These are phyloP conservation scores for Sclerotinia trifoliorum DNA, from an alignment of 2,329 filamentous ascomycete genomes.

Conservation along the genomic window DNA sequence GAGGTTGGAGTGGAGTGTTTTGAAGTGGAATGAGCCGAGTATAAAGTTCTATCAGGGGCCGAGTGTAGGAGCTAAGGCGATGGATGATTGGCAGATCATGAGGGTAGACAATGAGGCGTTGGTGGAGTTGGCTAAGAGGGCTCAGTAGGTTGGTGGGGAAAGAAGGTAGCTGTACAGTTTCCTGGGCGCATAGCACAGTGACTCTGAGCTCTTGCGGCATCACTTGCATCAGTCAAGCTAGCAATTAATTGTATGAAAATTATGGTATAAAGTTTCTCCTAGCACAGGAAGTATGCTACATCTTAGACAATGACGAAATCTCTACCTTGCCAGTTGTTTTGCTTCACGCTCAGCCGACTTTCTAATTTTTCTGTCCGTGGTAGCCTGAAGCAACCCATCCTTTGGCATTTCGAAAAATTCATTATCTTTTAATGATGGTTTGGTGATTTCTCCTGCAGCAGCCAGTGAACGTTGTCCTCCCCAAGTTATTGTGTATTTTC, in stretches of 20 bases:
- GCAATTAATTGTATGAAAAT: not conserved
- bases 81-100: conserved; percentile 74
- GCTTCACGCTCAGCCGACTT: not conserved
- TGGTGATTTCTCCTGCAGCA: conserved; percentile 39
- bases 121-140: conserved; percentile 51
- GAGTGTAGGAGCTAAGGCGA: conserved; percentile 60
- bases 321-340: not conserved
- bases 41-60: conserved; percentile 74
- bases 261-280: not conserved
- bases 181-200: not conserved
- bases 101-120: conserved; percentile 68
- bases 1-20: conserved; percentile 83
- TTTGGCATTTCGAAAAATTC: conserved; percentile 48
- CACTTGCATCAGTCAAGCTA: not conserved
- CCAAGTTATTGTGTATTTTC: conserved; percentile 47
- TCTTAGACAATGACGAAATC: not conserved
- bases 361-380: not conserved
- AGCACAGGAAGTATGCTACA: not conserved
- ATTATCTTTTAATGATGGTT: conserved; percentile 39
- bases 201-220: not conserved
- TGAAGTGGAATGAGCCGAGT: conserved; percentile 91
- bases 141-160: conserved; percentile 16
- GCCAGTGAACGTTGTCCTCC: conserved; percentile 41
- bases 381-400: conserved; percentile 41
- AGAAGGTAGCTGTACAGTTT: not conserved